Percentiles rank a stretch among this genome's conserved stretches.
phyloP scores from a whole-genome alignment of 2,329 filamentous ascomycete species.

The Apiospora arundinis region DNA sequence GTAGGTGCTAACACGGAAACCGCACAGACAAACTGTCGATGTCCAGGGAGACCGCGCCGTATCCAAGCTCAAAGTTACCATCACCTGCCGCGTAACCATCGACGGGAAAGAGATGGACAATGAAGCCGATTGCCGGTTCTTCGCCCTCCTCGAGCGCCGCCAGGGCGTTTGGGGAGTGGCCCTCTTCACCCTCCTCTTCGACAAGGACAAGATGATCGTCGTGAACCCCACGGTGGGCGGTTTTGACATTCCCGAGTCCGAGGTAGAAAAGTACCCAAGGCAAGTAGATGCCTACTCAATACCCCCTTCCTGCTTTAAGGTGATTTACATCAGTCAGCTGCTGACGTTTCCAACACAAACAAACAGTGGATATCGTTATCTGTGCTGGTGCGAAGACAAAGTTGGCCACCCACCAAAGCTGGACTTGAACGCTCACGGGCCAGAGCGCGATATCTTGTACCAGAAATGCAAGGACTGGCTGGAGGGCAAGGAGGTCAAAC shows the following conservation, averaged over 20 bases:
- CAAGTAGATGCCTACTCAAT: no score
- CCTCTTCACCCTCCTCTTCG: conserved; percentile 56
- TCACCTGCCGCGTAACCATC: conserved; percentile 54
- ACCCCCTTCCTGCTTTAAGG: no score
- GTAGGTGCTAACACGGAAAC: neutral
- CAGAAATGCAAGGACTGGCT: conserved; percentile 1
- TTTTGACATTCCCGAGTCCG: conserved; percentile 47
- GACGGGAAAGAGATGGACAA: conserved; percentile 50
- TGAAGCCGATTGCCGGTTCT: conserved; percentile 54
- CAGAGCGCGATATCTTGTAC: neutral
- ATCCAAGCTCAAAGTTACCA: conserved; percentile 57
- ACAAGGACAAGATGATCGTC: conserved; percentile 57
- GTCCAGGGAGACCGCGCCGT: conserved; percentile 47
- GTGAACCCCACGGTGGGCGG: conserved; percentile 48
- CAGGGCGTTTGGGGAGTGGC: conserved; percentile 48
- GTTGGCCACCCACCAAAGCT: neutral
- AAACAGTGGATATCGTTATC: neutral
- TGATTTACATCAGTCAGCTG: neutral
- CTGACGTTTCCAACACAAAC: neutral
- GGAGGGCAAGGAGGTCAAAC: neutral
- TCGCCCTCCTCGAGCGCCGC: conserved; percentile 51
- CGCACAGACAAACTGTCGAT: conserved; percentile 36
- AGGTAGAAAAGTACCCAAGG: conserved; percentile 46
- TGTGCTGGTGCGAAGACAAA: conserved; percentile 1
- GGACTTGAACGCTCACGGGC: neutral